These are phyloP conservation scores for Primulina huaijiensis DNA, from an alignment of 257 asterid genomes.

Conservation along the genomic window DNA sequence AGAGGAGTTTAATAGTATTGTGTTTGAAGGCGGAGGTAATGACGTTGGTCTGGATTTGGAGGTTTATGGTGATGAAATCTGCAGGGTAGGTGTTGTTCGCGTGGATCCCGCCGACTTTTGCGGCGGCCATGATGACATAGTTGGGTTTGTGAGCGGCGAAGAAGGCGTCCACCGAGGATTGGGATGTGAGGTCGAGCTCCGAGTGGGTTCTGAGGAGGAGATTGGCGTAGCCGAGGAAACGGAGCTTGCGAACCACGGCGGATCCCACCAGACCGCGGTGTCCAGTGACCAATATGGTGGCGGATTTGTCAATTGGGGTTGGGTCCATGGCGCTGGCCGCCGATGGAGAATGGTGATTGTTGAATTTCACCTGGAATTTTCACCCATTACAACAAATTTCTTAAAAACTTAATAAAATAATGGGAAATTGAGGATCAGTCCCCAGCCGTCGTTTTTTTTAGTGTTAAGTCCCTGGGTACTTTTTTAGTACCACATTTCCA, in stretches of 20 bases:
- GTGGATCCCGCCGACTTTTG: conserved; percentile 95
- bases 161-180: conserved; percentile 73
- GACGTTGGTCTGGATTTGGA: conserved; percentile 89
- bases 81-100: conserved; percentile 90
- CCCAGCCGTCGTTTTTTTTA: too few species aligned
- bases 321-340: conserved; percentile 30
- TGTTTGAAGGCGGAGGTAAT: conserved; percentile 65
- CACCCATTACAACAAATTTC: too few species aligned
- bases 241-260: conserved; percentile 68
- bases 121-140: conserved; percentile 85
- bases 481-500: too few species aligned
- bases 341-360: conserved; percentile 20
- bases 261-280: conserved; percentile 96
- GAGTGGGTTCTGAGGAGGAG: conserved; percentile 82
- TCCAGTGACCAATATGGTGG: conserved; percentile 76
- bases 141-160: conserved; percentile 62
- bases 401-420: too few species aligned
- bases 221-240: conserved; percentile 52
- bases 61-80: conserved; percentile 86
- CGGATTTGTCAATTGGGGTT: conserved; percentile 46
- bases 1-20: conserved; percentile 55
- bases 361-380: too few species aligned
- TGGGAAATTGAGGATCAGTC: too few species aligned
- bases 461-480: too few species aligned
- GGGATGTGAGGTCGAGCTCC: conserved; percentile 84